Conservation (phyloP, 305 asterid genomes). For the Fraxinus baroniana region DNA sequence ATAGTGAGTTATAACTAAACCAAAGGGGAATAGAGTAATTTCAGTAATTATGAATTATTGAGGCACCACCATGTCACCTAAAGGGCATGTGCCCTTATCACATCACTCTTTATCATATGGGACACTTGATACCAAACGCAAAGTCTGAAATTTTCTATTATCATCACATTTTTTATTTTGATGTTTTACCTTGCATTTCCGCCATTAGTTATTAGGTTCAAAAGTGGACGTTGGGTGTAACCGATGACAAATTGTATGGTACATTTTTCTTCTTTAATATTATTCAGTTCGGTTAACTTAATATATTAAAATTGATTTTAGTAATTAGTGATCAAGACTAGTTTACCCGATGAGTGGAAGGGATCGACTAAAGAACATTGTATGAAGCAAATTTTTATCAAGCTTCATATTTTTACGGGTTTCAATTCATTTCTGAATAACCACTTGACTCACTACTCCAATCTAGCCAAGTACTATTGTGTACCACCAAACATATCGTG, state of each 20-base stretch:
- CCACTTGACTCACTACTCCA: neutral
- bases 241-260: neutral
- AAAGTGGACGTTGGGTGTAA: neutral
- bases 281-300: neutral
- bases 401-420: neutral
- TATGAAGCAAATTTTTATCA: neutral
- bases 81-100: constrained; percentile 39
- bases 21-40: neutral
- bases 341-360: neutral
- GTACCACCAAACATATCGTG: neutral
- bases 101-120: constrained; percentile 40
- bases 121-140: constrained; percentile 38
- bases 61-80: neutral
- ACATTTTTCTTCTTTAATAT: neutral
- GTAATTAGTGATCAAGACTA: neutral
- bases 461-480: neutral
- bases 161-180: constrained; percentile 21
- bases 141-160: constrained; percentile 27
- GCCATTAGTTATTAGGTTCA: neutral
- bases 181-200: constrained; percentile 30
- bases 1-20: neutral
- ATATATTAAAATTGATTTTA: neutral
- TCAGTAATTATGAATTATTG: neutral
- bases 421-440: neutral
- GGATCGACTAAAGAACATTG: neutral